A percentile compares a stretch with the other conserved stretches of the same genome.
phyloP scores from a whole-genome alignment of 257 asterid genomes.

The Marsdenia floribunda region DNA sequence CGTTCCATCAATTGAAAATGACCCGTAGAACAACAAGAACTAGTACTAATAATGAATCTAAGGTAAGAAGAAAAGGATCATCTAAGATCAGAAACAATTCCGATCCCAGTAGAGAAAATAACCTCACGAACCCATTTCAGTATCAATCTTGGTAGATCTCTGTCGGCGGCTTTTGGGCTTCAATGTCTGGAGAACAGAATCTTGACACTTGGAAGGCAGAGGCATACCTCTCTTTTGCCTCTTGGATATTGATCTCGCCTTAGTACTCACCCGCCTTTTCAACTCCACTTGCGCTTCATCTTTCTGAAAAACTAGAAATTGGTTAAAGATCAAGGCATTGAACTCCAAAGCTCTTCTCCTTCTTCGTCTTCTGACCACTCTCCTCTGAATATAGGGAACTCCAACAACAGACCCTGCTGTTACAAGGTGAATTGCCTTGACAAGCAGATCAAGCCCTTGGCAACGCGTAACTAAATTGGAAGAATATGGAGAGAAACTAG shows the following conservation, averaged over 20 bases:
- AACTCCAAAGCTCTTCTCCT: slow-evolving; percentile 38
- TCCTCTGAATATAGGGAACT: slow-evolving; percentile 75
- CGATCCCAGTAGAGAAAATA: slow-evolving; percentile 14
- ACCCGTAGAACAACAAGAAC: background rate
- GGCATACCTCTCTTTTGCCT: slow-evolving; percentile 27
- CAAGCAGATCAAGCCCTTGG: slow-evolving; percentile 85
- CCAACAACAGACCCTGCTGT: slow-evolving; percentile 69
- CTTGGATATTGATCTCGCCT: slow-evolving; percentile 22
- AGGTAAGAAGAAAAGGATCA: slow-evolving; percentile 15
- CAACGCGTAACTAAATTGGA: slow-evolving; percentile 36
- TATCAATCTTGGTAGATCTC: slow-evolving; percentile 41
- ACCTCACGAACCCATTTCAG: slow-evolving; percentile 32
- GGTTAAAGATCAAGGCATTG: slow-evolving; percentile 23
- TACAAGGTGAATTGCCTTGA: slow-evolving; percentile 76
- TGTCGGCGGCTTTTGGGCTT: slow-evolving; percentile 17
- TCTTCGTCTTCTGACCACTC: slow-evolving; percentile 55
- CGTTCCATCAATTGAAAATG: background rate
- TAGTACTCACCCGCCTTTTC: slow-evolving; percentile 10
- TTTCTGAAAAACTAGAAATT: slow-evolving; percentile 4
- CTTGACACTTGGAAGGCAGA: slow-evolving; percentile 33
- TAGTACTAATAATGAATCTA: slow-evolving; percentile 5
- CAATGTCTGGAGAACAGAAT: slow-evolving; percentile 40
- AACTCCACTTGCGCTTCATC: background rate
- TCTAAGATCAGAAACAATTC: slow-evolving; percentile 30
- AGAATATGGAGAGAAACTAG: slow-evolving; percentile 27